Evolutionary conservation across 1,284 basidiomycete species (phyloP).

Genomic region (Leccinum glutinopallens): DNA sequence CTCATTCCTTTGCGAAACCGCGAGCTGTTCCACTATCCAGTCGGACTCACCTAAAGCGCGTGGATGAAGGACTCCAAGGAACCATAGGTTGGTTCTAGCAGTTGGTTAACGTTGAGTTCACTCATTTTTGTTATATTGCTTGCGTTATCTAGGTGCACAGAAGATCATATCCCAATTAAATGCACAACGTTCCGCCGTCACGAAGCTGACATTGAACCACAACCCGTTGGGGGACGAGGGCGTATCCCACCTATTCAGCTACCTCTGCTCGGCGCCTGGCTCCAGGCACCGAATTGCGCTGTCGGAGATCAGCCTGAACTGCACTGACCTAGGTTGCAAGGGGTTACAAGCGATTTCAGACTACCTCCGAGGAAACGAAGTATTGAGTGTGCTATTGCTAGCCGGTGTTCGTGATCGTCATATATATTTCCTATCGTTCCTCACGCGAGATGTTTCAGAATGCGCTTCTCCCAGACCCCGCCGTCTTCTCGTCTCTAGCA

Average conservation of each 20-base stretch:
- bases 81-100: constrained; percentile 19
- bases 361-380: constrained; percentile 52
- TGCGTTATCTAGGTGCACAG: constrained; percentile 40
- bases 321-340: constrained; percentile 54
- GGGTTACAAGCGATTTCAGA: constrained; percentile 55
- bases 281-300: constrained; percentile 45
- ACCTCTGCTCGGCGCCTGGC: constrained; percentile 51
- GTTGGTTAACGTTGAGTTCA: neutral
- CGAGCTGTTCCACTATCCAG: constrained; percentile 17
- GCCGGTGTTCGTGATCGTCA: constrained; percentile 51
- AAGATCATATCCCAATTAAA: constrained; percentile 49
- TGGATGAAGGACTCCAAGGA: constrained; percentile 28
- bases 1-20: constrained; percentile 3
- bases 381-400: constrained; percentile 51
- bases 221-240: constrained; percentile 64
- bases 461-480: constrained; percentile 25
- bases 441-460: constrained; percentile 28
- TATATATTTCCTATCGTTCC: constrained; percentile 1
- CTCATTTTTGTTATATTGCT: constrained; percentile 9
- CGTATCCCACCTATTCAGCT: constrained; percentile 55
- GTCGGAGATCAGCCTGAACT: constrained; percentile 57
- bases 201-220: constrained; percentile 56
- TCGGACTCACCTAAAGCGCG: constrained; percentile 25
- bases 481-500: constrained; percentile 33
- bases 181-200: constrained; percentile 42